phyloP scores from a whole-genome alignment of 2,329 filamentous ascomycete species.

The Diaporthe sp. region DNA sequence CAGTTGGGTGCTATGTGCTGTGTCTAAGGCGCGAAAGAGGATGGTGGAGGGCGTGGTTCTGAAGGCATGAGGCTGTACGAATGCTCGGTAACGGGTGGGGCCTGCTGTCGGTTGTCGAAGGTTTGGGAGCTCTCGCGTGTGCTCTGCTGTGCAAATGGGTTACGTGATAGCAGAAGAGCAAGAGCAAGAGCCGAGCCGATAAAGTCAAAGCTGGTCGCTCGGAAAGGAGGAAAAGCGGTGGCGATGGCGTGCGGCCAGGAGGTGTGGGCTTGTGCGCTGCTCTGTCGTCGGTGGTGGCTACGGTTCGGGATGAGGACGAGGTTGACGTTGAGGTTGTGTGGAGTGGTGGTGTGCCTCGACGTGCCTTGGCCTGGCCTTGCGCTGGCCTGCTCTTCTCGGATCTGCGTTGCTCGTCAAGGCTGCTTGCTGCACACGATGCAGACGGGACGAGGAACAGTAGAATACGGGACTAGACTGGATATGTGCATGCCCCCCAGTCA shows the following conservation, averaged over 20 bases:
- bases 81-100: background rate
- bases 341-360: background rate
- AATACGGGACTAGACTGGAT: conserved; percentile 10
- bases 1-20: background rate
- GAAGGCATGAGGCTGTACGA: conserved; percentile 20
- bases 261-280: conserved; percentile 23
- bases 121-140: background rate
- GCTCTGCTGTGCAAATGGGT: background rate
- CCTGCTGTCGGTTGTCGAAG: background rate
- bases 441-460: background rate
- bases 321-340: background rate
- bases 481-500: background rate
- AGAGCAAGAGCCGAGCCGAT: background rate
- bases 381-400: background rate
- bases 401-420: conserved; percentile 20
- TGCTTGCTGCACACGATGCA: conserved; percentile 15
- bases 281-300: background rate
- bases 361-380: background rate
- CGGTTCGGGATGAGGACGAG: background rate
- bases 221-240: conserved; percentile 27
- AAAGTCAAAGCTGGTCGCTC: background rate
- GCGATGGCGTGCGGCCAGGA: conserved; percentile 15
- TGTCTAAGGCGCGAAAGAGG: conserved; percentile 22
- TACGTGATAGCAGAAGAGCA: conserved; percentile 4
- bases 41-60: conserved; percentile 2